phyloP scores from a whole-genome alignment of 2,329 filamentous ascomycete species.

The Thelonectria blattea region DNA sequence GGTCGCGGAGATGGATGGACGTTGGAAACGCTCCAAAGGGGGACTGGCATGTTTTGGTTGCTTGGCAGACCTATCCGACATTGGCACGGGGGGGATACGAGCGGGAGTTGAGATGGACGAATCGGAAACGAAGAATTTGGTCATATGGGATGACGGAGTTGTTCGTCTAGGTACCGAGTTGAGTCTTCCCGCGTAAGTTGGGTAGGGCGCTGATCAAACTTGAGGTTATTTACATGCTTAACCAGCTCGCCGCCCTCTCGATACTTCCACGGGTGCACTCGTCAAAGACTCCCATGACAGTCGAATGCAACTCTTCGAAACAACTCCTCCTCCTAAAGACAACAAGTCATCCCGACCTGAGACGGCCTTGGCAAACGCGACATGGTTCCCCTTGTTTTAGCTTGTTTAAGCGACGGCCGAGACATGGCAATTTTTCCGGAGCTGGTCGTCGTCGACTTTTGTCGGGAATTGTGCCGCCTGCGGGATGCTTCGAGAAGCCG shows the following conservation, averaged over 20 bases:
- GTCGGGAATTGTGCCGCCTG: background rate
- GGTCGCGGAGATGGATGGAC: background rate
- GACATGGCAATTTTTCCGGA: background rate
- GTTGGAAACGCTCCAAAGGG: background rate
- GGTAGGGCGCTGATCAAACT: background rate
- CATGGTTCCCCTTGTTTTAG: background rate
- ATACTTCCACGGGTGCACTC: no score
- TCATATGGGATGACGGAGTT: background rate
- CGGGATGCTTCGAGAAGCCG: background rate
- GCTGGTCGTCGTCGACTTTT: background rate
- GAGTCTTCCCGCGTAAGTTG: background rate
- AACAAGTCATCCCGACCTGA: background rate
- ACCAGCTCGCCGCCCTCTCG: background rate
- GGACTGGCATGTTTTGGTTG: background rate
- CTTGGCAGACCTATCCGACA: background rate
- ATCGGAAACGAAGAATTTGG: no score
- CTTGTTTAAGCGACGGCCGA: background rate
- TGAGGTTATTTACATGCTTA: slow-evolving; percentile 3
- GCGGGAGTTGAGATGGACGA: background rate
- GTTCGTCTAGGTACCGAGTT: background rate
- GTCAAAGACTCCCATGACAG: background rate
- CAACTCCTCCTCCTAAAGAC: background rate
- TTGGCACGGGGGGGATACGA: background rate
- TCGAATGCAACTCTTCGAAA: background rate
- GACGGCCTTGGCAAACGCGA: background rate